These are phyloP conservation scores for Kluyveromyces wickerhamii DNA, from an alignment of 805 yeast species.

Conservation along the genomic window DNA sequence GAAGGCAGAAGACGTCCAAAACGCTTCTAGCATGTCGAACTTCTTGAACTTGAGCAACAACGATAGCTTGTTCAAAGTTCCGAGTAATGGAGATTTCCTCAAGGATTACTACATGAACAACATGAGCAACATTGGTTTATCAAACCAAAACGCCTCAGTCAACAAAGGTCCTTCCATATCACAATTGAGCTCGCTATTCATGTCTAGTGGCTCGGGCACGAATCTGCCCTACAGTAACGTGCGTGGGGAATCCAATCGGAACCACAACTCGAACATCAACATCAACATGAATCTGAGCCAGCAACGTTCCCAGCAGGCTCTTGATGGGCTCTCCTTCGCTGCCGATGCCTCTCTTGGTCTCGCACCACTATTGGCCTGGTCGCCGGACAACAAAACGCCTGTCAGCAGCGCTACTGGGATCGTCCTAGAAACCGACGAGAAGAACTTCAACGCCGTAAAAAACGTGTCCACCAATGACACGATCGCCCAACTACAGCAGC, in stretches of 20 bases:
- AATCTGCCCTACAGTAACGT: slow-evolving; percentile 4
- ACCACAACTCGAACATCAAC: slow-evolving; percentile 2
- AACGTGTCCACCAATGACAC: slow-evolving; percentile 6
- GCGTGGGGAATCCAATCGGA: slow-evolving; percentile 2
- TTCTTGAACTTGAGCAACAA: slow-evolving; percentile 5
- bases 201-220: slow-evolving; percentile 2
- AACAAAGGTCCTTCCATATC: slow-evolving; percentile 12
- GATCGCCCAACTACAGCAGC: slow-evolving; percentile 4
- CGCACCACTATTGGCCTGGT: slow-evolving; percentile 53
- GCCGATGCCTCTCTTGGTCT: slow-evolving; percentile 77
- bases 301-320: slow-evolving; percentile 6
- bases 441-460: slow-evolving; percentile 8
- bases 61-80: slow-evolving; percentile 21
- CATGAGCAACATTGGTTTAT: slow-evolving; percentile 1
- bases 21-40: slow-evolving; percentile 2
- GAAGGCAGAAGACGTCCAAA: not conserved
- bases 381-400: slow-evolving; percentile 11
- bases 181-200: slow-evolving; percentile 11
- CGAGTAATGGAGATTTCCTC: slow-evolving; percentile 21
- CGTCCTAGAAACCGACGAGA: slow-evolving; percentile 3
- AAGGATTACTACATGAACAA: slow-evolving; percentile 14
- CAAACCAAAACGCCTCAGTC: not conserved
- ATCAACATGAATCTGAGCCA: not conserved
- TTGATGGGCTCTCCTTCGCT: slow-evolving; percentile 47
- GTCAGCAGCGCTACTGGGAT: slow-evolving; percentile 1